Evolutionary conservation across 176 grass and related monocot species (phyloP).

Genomic region (Paspalum notatum): DNA sequence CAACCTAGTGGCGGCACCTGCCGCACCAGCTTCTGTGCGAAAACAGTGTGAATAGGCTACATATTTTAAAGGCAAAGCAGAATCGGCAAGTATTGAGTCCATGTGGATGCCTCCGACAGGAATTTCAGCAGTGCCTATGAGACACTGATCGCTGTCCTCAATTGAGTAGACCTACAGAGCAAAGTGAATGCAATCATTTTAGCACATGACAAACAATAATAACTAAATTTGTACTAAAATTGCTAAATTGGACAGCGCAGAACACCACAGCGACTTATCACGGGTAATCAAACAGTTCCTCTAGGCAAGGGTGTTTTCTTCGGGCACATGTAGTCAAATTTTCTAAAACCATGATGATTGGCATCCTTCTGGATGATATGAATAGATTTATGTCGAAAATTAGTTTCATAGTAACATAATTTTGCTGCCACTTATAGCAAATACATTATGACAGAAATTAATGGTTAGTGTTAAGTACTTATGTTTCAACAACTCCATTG

Average conservation of each 20-base stretch:
- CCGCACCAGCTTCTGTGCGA: slow-evolving; percentile 91
- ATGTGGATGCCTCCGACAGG: slow-evolving; percentile 97
- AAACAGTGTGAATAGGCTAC: slow-evolving; percentile 98
- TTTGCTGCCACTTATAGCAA: background rate
- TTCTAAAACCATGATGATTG: background rate
- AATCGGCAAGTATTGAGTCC: slow-evolving; percentile 83
- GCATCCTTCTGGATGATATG: background rate
- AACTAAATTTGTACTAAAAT: slow-evolving; percentile 8
- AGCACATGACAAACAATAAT: background rate
- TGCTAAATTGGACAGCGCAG: slow-evolving; percentile 7
- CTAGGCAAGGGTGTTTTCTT: background rate
- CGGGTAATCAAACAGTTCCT: background rate
- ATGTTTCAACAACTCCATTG: background rate
- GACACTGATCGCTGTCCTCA: slow-evolving; percentile 85
- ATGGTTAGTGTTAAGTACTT: background rate
- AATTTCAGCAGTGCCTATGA: slow-evolving; percentile 97
- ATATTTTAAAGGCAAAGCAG: slow-evolving; percentile 86
- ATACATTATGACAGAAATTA: background rate
- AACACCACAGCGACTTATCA: background rate
- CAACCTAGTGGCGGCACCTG: slow-evolving; percentile 79
- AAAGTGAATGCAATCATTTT: background rate
- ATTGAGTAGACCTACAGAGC: slow-evolving; percentile 86
- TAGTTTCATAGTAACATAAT: background rate
- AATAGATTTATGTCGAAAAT: background rate
- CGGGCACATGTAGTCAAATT: background rate